Evolutionary conservation across 2,329 filamentous ascomycete genomes (phyloP), one percentile per base, ranked within the genome.

Genomic region (Davidsoniella eucalypti): DNA sequence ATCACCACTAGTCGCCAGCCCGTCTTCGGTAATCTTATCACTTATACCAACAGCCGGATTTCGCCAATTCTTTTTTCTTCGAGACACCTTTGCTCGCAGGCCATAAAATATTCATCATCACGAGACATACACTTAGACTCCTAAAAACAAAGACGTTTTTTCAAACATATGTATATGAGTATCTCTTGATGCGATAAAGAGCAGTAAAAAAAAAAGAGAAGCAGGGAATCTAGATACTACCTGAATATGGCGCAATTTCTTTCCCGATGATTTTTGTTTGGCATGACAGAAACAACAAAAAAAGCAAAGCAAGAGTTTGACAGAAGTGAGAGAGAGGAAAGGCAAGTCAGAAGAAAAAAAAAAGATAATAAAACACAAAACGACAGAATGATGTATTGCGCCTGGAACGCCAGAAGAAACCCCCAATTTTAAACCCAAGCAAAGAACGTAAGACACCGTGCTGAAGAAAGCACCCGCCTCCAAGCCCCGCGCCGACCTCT

Each of bases 341-440:
- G 26, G 26, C 26, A 33, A 33, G 26, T 33, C 10, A 33, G 26
- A 12, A 33, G 10, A 41, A 38, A 47, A 41, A 44, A 29, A 16
- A 49, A 52, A 50, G 47, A 50, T 26, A 51, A 48, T 39, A 26
- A 50, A 47, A 46, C 26, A 52, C 50, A 50, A 48, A 47, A 54
- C 42, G 44, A 52, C 48, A 50, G 26, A 50, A 37, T 38, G 45
- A 53, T 53, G 51, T 53, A 53, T 53, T 53, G 51, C 51, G 51
- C 51, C 51, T 53, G 51, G 51, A 53, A 53, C 51, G 51, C 51
- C 51, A 53, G 51, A 53, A 51, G 26, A 33, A 50, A 44, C 45
- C 47, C 51, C 50, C 47, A 49, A 49, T 53, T 53, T 53, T 53
- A 40, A 50, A 53, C 51, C 51, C 51, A 53, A 53, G 51, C 51